Evolutionary conservation across 2,329 filamentous ascomycete genomes (phyloP), one percentile per base, ranked within the genome.

Genomic region (Dendryphion nanum): DNA sequence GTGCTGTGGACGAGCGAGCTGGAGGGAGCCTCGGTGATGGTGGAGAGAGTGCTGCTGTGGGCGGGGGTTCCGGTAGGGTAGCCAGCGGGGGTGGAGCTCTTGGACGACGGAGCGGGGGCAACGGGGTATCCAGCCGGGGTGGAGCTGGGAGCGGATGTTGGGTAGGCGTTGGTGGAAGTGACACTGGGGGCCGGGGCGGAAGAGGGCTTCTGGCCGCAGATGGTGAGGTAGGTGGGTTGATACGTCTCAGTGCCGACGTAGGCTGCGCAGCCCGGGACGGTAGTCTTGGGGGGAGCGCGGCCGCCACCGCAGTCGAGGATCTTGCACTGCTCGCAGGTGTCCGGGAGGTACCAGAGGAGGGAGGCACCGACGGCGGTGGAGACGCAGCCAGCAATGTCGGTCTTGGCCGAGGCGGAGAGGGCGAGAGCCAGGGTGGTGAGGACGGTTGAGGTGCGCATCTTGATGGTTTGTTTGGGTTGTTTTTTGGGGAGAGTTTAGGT

Each of bases 271-370:
- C 81, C 82, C 1, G 82, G 82, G 16, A 81, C 75, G 18, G 72
- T 75, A 13, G 76, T 79, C 69, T 80, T 84, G 43, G 79, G 76
- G 3, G 82, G 79, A 6, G 81, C 82, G 31, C 76, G 73, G 38
- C 81, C 82, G 47, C 82, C 82, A 41, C 82, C 82, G 63, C 82
- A 85, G 73, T 85, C 82, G 49, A 81, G 72, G 44, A 78, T 56
- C 8, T 70, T 69, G 72, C 82, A 85, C 57, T 85, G 69, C 68
- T 85, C 81, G 57, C 81, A 79, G 14, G 75, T 79, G 48, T 66
- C 79, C 2, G 80, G 81, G 37, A 82, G 75, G 61, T 79, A 84
- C 71, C 72, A 85, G 52, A 80, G 62, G 32, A 74, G 43, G 38
- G 70, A 75, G 30, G 71, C 70, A 50, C 72, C 74, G 42, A 64